Evolutionary conservation across 768 basidiomycete genomes (phyloP).

Genomic region (Ramaria sp.): DNA sequence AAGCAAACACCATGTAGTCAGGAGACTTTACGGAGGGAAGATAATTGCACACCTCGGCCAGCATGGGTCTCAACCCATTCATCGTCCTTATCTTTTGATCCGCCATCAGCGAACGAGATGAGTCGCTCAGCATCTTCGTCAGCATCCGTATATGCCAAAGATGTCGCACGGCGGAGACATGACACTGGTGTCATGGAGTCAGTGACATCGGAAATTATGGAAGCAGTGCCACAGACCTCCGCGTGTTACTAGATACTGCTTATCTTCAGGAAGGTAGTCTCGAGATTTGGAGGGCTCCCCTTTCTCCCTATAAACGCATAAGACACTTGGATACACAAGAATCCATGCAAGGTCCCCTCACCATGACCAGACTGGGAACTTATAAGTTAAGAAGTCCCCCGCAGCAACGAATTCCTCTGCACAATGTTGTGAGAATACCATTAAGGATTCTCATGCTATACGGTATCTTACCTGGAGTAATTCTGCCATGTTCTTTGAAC

Average conservation of each 20-base stretch:
- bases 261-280: constrained; percentile 90
- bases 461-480: constrained; percentile 67
- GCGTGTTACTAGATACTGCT: constrained; percentile 92
- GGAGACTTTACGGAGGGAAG: background rate
- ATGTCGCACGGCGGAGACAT: constrained; percentile 86
- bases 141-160: constrained; percentile 87
- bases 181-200: constrained; percentile 43
- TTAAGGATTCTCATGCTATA: background rate
- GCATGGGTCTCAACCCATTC: constrained; percentile 99
- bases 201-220: background rate
- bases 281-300: constrained; percentile 78
- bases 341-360: constrained; percentile 24
- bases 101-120: constrained; percentile 59
- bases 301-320: constrained; percentile 57
- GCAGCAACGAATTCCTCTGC: constrained; percentile 96
- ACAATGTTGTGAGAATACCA: background rate
- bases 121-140: constrained; percentile 95
- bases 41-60: constrained; percentile 35
- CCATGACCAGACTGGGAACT: constrained; percentile 99
- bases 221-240: constrained; percentile 32
- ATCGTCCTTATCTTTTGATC: constrained; percentile 47
- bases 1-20: background rate
- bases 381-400: constrained; percentile 94
- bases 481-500: constrained; percentile 97
- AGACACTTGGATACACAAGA: background rate